Conservation (phyloP, 2,329 filamentous ascomycete species). For the Pyricularia grisea region DNA sequence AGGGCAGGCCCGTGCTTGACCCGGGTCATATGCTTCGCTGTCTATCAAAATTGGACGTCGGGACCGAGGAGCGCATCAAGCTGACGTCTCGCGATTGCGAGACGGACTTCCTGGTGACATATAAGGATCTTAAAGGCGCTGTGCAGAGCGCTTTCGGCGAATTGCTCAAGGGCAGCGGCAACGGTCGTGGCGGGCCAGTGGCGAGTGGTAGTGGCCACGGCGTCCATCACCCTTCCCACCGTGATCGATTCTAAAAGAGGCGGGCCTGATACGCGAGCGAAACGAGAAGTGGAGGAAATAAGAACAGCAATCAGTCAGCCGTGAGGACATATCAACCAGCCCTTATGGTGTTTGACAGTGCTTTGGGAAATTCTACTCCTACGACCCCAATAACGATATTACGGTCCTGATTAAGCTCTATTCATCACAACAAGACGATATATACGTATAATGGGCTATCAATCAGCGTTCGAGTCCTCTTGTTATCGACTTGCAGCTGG, state of each 20-base stretch:
- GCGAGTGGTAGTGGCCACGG: background rate
- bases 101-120: slow-evolving; percentile 78
- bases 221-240: background rate
- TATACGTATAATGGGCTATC: background rate
- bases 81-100: slow-evolving; percentile 86
- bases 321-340: background rate
- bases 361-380: background rate
- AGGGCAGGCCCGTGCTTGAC: slow-evolving; percentile 75
- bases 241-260: background rate
- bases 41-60: slow-evolving; percentile 88
- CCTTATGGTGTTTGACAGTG: background rate
- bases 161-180: slow-evolving; percentile 31
- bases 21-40: slow-evolving; percentile 79
- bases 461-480: background rate
- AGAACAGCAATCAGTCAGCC: background rate
- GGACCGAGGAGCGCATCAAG: slow-evolving; percentile 75
- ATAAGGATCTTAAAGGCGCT: slow-evolving; percentile 74
- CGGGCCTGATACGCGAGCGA: background rate
- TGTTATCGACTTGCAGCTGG: background rate
- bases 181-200: background rate
- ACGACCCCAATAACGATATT: background rate
- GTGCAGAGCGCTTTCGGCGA: slow-evolving; percentile 48
- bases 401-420: background rate
- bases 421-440: background rate
- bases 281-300: background rate